phyloP scores from a whole-genome alignment of 495 filamentous ascomycete species.

The Xylaria cubensis region DNA sequence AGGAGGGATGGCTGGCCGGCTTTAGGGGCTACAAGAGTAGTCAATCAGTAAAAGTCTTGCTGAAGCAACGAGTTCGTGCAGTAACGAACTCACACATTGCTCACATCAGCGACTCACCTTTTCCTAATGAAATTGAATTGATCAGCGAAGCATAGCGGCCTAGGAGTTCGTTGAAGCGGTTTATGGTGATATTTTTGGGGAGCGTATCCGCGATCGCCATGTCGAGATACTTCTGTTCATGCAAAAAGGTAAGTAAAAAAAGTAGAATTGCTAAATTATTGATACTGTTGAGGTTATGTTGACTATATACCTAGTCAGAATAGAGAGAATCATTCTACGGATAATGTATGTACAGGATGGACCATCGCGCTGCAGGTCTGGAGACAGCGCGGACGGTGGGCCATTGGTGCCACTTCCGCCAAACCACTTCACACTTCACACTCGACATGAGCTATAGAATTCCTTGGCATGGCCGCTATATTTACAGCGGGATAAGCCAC shows the following conservation, averaged over 20 bases:
- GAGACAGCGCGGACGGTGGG: too few species aligned
- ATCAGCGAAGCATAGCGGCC: slow-evolving; percentile 47
- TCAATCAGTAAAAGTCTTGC: slow-evolving; percentile 19
- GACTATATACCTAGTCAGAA: neutral
- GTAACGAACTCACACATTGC: neutral
- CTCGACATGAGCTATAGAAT: too few species aligned
- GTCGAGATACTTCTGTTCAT: slow-evolving; percentile 5
- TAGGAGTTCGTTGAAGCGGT: slow-evolving; percentile 43
- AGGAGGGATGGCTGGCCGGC: slow-evolving; percentile 51
- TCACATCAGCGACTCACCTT: slow-evolving; percentile 41
- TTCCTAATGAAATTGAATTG: slow-evolving; percentile 48
- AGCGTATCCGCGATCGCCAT: slow-evolving; percentile 32
- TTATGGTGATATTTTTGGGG: slow-evolving; percentile 44
- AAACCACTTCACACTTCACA: too few species aligned
- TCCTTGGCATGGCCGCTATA: too few species aligned
- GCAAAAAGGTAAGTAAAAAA: neutral
- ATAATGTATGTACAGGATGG: too few species aligned
- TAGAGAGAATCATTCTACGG: neutral
- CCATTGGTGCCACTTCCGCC: too few species aligned
- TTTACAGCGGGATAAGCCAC: too few species aligned
- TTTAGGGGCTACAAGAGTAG: slow-evolving; percentile 27
- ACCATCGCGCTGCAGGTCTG: neutral
- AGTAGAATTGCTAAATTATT: neutral
- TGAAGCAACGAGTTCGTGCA: neutral
- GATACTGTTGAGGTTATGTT: neutral